Evolutionary conservation across 345 rosid genomes (phyloP).

Genomic region (Sonneratia caseolaris): DNA sequence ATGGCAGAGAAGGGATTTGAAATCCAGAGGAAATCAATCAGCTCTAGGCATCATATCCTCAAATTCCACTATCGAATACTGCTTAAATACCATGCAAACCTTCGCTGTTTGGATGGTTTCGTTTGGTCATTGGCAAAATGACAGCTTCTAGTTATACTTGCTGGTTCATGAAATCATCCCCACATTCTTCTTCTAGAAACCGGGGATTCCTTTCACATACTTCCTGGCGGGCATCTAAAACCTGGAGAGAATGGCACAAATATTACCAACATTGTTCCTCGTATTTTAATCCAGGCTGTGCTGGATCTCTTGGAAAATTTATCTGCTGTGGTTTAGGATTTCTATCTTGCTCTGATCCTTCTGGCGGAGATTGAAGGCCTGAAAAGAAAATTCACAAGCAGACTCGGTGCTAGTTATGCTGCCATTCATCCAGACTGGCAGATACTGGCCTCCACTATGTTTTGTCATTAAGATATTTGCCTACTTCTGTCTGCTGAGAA

Average conservation of each 20-base stretch:
- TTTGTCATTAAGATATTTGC: too few species aligned
- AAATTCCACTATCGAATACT: too few species aligned
- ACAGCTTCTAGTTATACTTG: constrained; percentile 11
- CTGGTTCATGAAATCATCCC: constrained; percentile 96
- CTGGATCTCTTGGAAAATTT: background rate
- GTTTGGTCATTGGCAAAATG: background rate
- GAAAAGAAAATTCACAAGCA: constrained; percentile 88
- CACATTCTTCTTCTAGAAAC: constrained; percentile 87
- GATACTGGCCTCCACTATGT: constrained; percentile 28
- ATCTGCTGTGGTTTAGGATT: background rate
- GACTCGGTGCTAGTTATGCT: constrained; percentile 84
- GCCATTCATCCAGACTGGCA: constrained; percentile 88
- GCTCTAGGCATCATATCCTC: too few species aligned
- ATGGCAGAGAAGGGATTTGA: too few species aligned
- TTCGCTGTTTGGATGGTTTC: background rate
- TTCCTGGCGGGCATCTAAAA: constrained; percentile 91
- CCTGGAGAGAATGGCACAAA: constrained; percentile 90
- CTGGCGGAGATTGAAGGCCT: constrained; percentile 74
- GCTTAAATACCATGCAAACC: too few species aligned
- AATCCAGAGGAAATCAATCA: too few species aligned
- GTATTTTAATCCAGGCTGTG: background rate
- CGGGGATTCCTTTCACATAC: constrained; percentile 89
- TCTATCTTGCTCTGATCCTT: background rate
- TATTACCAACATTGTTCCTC: background rate
- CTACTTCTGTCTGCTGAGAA: too few species aligned